These are phyloP conservation scores for Platismatia glauca DNA, from an alignment of 495 filamentous ascomycete genomes.

Conservation along the genomic window DNA sequence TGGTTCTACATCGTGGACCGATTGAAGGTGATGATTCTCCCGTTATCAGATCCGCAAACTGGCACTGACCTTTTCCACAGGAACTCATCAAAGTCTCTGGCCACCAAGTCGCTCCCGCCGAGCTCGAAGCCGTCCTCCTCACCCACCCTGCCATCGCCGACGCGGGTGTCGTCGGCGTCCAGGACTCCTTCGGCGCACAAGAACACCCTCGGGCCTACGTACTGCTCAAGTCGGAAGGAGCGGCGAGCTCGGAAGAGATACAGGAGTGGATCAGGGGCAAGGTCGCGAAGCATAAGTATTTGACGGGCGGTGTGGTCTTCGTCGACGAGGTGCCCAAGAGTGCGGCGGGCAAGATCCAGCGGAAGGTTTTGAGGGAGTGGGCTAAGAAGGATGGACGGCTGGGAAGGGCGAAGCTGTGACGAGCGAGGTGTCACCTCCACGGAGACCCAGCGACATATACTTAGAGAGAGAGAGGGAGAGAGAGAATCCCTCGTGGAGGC, in stretches of 20 bases:
- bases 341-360: constrained; percentile 77
- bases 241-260: constrained; percentile 52
- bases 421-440: not conserved
- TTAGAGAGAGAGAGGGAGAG: not conserved
- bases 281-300: constrained; percentile 62
- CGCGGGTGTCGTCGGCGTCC: constrained; percentile 72
- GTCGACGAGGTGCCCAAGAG: constrained; percentile 79
- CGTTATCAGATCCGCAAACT: constrained; percentile 33
- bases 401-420: constrained; percentile 22
- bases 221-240: constrained; percentile 46
- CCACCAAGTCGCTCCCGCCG: constrained; percentile 80
- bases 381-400: constrained; percentile 38
- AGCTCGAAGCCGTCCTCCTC: constrained; percentile 69
- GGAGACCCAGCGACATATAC: not conserved
- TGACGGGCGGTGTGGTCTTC: constrained; percentile 77
- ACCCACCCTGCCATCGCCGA: constrained; percentile 65
- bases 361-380: constrained; percentile 53
- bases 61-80: constrained; percentile 59
- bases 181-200: constrained; percentile 54
- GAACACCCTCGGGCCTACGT: constrained; percentile 82
- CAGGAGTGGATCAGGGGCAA: constrained; percentile 51
- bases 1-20: constrained; percentile 41
- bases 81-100: constrained; percentile 83
- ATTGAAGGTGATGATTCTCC: constrained; percentile 28
- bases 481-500: not conserved